These are phyloP conservation scores for Ceratocystis colombiana DNA, from an alignment of 2,329 filamentous ascomycete species.

Conservation along the genomic window DNA sequence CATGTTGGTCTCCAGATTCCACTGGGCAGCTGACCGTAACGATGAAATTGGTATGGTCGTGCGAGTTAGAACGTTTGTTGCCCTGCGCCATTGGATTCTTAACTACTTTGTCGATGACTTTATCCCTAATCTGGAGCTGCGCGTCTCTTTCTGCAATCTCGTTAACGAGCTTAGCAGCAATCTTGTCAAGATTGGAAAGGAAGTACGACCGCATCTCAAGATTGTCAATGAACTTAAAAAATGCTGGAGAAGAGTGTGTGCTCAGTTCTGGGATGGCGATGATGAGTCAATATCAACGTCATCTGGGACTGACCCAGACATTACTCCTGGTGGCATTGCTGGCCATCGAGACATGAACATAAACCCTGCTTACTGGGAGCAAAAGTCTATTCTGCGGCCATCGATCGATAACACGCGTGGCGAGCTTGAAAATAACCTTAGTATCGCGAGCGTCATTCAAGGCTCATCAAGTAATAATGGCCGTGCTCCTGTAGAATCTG, in stretches of 20 bases:
- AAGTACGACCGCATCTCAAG: slow-evolving; percentile 56
- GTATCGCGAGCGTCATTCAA: slow-evolving; percentile 11
- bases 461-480: slow-evolving; percentile 10
- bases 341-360: slow-evolving; percentile 46
- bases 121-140: slow-evolving; percentile 61
- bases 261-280: slow-evolving; percentile 73
- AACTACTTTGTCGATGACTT: slow-evolving; percentile 98
- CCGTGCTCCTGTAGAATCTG: slow-evolving; percentile 5
- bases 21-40: slow-evolving; percentile 70
- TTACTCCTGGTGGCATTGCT: slow-evolving; percentile 64
- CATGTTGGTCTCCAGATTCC: slow-evolving; percentile 73
- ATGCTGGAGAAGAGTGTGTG: slow-evolving; percentile 88
- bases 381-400: neutral
- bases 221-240: slow-evolving; percentile 92
- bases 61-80: slow-evolving; percentile 91
- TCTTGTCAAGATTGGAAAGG: slow-evolving; percentile 53
- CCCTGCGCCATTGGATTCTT: slow-evolving; percentile 89
- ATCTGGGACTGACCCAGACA: slow-evolving; percentile 52
- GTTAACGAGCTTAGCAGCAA: slow-evolving; percentile 60
- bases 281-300: slow-evolving; percentile 45
- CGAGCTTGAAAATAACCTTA: slow-evolving; percentile 16
- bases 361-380: slow-evolving; percentile 9
- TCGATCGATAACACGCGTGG: slow-evolving; percentile 20
- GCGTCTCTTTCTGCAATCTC: slow-evolving; percentile 66
- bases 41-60: slow-evolving; percentile 88